Base-by-base conservation (phyloP, 2,329 filamentous ascomycete genomes). In the Harringtonia aguacate region DNA sequence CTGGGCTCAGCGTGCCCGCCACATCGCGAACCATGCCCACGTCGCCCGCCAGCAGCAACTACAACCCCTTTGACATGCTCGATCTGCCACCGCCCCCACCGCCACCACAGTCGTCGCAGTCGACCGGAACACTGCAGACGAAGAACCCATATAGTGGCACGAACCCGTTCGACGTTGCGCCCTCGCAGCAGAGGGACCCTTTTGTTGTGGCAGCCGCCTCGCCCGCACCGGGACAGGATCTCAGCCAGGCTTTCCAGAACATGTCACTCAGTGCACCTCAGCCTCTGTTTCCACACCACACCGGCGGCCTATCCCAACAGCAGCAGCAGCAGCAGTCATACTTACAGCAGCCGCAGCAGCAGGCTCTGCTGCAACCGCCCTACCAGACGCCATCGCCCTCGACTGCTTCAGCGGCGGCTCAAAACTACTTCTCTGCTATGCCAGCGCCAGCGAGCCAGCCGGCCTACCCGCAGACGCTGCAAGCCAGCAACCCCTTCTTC, bases 201-300 rank as follows among this genome's bases (percentile, higher is more conserved):
- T 38, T 46, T 20, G 36, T 24, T 21, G 27, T 22, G 48, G 63
- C 51, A 50, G 64, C 62, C 24, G 58, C 58, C 28, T 6, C 39
- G 4, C 44, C 46, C 2, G 27, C 44, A 1, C 47, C 45, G 2
- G 22, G 43, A 3, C 27, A 43, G 21, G 58, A 58, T 12, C 61
- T 88, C 17, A 77, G 79, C 50, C 77, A 84, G 53, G 78, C 84
- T 1, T 84, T 95, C 55, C 81, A 89, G 56, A 79, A 76, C 49
- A 72, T 95, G 61, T 79, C 85, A 31, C 65, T 94, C 3, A 77
- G 77, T 21, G 57, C 62, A 7, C 37, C 45, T 9, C 77, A 78
- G 53, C 73, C 77, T 12, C 65, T 86, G 34, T 86, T 86, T 55
- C 81, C 83, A 1, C 76, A 86, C 55, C 78, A 80, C 40, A 86